Conservation (phyloP, 75 land plant species). For the Picea sitchensis region DNA sequence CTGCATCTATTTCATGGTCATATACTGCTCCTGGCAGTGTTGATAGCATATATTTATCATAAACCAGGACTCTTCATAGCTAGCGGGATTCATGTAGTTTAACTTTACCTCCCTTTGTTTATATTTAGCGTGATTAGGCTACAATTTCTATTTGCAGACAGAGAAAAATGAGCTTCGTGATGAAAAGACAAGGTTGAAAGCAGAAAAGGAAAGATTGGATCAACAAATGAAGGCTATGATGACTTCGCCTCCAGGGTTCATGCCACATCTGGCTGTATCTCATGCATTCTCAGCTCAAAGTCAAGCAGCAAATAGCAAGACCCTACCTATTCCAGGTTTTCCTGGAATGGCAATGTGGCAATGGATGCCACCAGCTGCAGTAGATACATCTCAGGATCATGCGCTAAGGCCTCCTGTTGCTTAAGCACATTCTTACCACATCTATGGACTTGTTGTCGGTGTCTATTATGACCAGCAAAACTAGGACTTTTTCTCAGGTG, state of each 20-base stretch:
- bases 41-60: neutral
- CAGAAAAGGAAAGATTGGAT: conserved; percentile 48
- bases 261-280: conserved; percentile 22
- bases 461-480: neutral
- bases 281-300: conserved; percentile 40
- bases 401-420: conserved; percentile 79
- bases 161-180: conserved; percentile 56
- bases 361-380: conserved; percentile 78
- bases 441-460: neutral
- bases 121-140: neutral
- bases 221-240: conserved; percentile 36
- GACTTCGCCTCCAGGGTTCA: conserved; percentile 26
- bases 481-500: neutral
- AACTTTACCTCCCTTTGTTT: neutral
- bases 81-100: neutral
- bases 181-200: conserved; percentile 43
- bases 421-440: conserved; percentile 15
- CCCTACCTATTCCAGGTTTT: conserved; percentile 51
- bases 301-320: conserved; percentile 32
- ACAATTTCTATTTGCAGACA: conserved; percentile 16
- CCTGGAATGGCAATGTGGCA: conserved; percentile 96
- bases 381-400: conserved; percentile 83
- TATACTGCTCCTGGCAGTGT: neutral
- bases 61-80: neutral
- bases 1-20: neutral